Evolutionary conservation across 1,284 basidiomycete genomes (phyloP).

Genomic region (Leccinum olivaceoglutinosum): DNA sequence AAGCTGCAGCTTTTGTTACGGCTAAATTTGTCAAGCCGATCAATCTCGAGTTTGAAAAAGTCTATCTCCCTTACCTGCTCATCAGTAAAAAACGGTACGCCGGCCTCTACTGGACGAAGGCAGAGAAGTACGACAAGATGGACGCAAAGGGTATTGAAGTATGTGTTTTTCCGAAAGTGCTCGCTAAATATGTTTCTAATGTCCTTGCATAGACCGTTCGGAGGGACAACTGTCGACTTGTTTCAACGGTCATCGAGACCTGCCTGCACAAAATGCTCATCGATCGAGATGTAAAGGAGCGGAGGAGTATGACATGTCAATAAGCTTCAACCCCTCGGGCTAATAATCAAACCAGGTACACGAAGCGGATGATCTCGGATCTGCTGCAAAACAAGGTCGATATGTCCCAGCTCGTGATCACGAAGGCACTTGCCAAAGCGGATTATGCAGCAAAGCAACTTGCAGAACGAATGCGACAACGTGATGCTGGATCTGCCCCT

Average conservation of each 20-base stretch:
- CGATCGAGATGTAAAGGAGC: slow-evolving; percentile 86
- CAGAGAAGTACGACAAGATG: slow-evolving; percentile 97
- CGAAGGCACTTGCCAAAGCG: slow-evolving; percentile 88
- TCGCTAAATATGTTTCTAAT: neutral
- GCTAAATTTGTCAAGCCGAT: slow-evolving; percentile 89
- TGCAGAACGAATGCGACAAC: slow-evolving; percentile 89
- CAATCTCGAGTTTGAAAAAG: slow-evolving; percentile 97
- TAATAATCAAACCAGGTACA: slow-evolving; percentile 56
- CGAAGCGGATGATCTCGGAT: slow-evolving; percentile 89
- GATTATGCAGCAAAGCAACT: slow-evolving; percentile 90
- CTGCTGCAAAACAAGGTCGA: slow-evolving; percentile 93
- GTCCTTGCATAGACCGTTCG: slow-evolving; percentile 75
- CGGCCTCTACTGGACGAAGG: slow-evolving; percentile 90
- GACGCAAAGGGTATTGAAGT: slow-evolving; percentile 98
- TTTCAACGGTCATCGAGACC: slow-evolving; percentile 94
- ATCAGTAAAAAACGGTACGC: slow-evolving; percentile 98
- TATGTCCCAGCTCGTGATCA: slow-evolving; percentile 97
- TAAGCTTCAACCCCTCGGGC: slow-evolving; percentile 4
- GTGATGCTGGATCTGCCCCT: slow-evolving; percentile 92
- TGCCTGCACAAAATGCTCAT: slow-evolving; percentile 96
- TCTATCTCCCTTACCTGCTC: slow-evolving; percentile 93
- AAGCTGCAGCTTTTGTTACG: slow-evolving; percentile 93
- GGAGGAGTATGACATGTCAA: slow-evolving; percentile 60
- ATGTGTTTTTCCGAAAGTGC: slow-evolving; percentile 18
- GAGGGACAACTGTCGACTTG: slow-evolving; percentile 91